Conservation (phyloP, 805 yeast genomes). For the Lipomyces japonicus region DNA sequence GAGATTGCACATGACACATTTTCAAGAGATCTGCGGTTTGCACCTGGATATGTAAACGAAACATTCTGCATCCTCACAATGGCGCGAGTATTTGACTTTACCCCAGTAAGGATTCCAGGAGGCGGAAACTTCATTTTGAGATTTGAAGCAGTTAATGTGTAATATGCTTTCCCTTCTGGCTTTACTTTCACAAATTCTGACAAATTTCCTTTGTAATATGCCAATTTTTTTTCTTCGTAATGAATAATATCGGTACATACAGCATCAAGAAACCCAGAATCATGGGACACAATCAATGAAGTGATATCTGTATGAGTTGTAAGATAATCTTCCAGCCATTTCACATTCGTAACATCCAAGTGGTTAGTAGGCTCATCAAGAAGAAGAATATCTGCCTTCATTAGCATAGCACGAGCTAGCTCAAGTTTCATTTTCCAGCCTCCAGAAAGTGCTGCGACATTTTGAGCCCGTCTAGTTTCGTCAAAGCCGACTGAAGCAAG, state of each 20-base stretch:
- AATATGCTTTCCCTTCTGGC: slow-evolving; percentile 95
- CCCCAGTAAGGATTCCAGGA: slow-evolving; percentile 97
- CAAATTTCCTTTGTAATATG: slow-evolving; percentile 92
- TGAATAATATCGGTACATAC: slow-evolving; percentile 97
- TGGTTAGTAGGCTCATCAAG: slow-evolving; percentile 99
- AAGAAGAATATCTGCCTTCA: slow-evolving; percentile 91
- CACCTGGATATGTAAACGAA: slow-evolving; percentile 86
- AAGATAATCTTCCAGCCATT: slow-evolving; percentile 90
- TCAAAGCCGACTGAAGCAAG: slow-evolving; percentile 85
- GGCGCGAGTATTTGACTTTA: slow-evolving; percentile 88
- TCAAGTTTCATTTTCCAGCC: slow-evolving; percentile 99
- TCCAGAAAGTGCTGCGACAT: slow-evolving; percentile 92
- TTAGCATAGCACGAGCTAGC: slow-evolving; percentile 97
- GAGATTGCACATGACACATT: slow-evolving; percentile 87
- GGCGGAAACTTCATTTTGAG: slow-evolving; percentile 98
- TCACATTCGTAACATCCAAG: slow-evolving; percentile 88
- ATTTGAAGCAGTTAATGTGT: slow-evolving; percentile 85
- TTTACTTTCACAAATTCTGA: slow-evolving; percentile 85
- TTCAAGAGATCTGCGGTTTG: slow-evolving; percentile 71
- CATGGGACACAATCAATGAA: slow-evolving; percentile 94
- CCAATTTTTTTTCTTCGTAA: slow-evolving; percentile 91
- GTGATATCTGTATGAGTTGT: slow-evolving; percentile 81
- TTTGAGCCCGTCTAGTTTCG: slow-evolving; percentile 81
- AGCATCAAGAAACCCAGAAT: slow-evolving; percentile 90
- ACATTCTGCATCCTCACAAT: slow-evolving; percentile 85